Evolutionary conservation across 176 grass and related monocot species (phyloP).

Genomic region (Oryza glaberrima): DNA sequence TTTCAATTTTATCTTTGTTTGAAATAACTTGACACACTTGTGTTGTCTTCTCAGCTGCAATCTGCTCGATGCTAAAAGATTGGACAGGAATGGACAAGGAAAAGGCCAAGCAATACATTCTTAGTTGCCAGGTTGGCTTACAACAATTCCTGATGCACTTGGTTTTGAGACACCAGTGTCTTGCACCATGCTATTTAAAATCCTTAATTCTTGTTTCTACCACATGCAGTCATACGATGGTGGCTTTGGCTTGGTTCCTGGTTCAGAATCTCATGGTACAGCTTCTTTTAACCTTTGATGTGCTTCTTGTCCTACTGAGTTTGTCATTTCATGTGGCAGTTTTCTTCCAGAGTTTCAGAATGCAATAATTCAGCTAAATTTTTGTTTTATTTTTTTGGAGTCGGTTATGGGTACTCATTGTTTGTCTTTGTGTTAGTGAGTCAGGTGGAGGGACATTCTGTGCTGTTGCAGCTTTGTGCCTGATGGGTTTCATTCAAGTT

Average conservation of each 20-base stretch:
- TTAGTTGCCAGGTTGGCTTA: constrained; percentile 74
- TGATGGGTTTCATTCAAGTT: constrained; percentile 78
- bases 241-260: constrained; percentile 90
- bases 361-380: background rate
- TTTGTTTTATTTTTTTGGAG: constrained; percentile 2
- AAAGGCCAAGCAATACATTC: constrained; percentile 81
- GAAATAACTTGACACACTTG: background rate
- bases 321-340: background rate
- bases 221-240: constrained; percentile 91
- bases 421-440: constrained; percentile 61
- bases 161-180: background rate
- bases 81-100: constrained; percentile 93
- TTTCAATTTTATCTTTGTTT: background rate
- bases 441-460: constrained; percentile 96
- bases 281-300: constrained; percentile 17
- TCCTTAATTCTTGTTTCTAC: constrained; percentile 50
- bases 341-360: constrained; percentile 14
- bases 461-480: constrained; percentile 80
- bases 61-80: constrained; percentile 82
- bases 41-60: constrained; percentile 72
- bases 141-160: background rate
- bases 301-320: background rate
- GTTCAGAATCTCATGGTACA: constrained; percentile 97
- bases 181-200: background rate
- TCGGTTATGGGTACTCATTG: constrained; percentile 38